Base-by-base conservation (phyloP, 805 yeast species). In the Candida chilensis region DNA sequence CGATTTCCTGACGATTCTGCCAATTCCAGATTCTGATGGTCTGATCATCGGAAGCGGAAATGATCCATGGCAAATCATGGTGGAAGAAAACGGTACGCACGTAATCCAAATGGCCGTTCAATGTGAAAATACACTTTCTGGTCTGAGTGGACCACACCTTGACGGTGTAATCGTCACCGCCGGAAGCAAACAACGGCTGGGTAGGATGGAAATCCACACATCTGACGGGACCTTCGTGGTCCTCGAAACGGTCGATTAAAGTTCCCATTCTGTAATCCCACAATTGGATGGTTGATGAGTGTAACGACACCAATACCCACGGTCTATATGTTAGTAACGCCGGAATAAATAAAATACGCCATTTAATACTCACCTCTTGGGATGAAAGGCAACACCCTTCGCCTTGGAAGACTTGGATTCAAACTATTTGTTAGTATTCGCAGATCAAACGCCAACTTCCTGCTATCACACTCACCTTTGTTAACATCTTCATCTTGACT, bases 211-310 rank as follows among this genome's bases (percentile, higher is more conserved):
- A 90, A 52, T 78, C 90, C 25, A 92, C 84, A 36, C 88, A 78
- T 59, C 99, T 78, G 16, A 92, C 98, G 3, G 98, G 97, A 17
- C 99, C 99, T 47, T 84, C 95, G 54, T 92, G 99, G 47, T 90
- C 98, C 58, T 92, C 98, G 49, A 87, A 92, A 35, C 96, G 74
- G 56, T 88, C 97, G 51, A 92, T 78, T 52, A 92, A 63, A 3
- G 96, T 87, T 27, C 99, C 99, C 99, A 92, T 92, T 49, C 99
- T 78, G 60, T 94, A 92, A 59, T 92, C 99, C 99, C 99, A 92
- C 40, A 92, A 69, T 57, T 94, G 98, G 53, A 92, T 90, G n/a
- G 96, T 87, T n/a, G 96, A 86, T 17, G 96, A 84, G 56, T 90
- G 92, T 37, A 94, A 69, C 5, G 97, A 87, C 20, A 88, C 97